Evolutionary conservation across 805 yeast species (phyloP), one percentile per base, ranked within the genome.

Genomic region (Wickerhamiella qilinensis): DNA sequence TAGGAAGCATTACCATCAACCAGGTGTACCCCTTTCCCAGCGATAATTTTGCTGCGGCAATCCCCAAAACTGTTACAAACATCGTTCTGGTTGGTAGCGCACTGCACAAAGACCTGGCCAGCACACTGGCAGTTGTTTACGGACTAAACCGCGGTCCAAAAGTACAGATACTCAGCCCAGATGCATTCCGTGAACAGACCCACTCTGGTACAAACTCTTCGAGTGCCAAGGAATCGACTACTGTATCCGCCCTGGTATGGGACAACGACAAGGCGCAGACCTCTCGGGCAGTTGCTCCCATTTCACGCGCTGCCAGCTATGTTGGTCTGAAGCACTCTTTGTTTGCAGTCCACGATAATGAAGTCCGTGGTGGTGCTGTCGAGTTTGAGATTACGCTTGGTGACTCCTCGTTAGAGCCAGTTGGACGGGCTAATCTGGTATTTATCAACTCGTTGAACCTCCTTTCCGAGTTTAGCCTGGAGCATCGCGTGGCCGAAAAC

Each of bases 321-420:
- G 51, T 48, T 48, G 70, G 69, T 42, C 53, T 65, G 37, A 63
- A 71, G 41, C 52, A 58, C 31, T 68, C 78, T 40, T 59, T 68
- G 38, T 68, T 71, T 55, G 68, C 79, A 37, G 71, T 71, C 51
- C 83, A 64, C 50, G 94, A 88, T 57, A 85, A 82, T 56, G 54
- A 66, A 28, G 62, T 73, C 14, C 71, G 69, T 37, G 88, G 86
- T 27, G 96, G 96, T 44, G 54, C 72, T 7, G 75, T 76, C 55
- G 82, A 78, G 57, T 69, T 85, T 11, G 57, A 61, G 35, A 31
- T 62, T 29, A 81, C 77, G 51, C 61, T 79, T 37, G 57, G 64
- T 20, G 60, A 68, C 5, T 43, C 54, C 3, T 45, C 55, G 2
- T 46, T 53, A 24, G 43, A 51, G 33, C 39, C 57, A 20, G 59